phyloP scores from a whole-genome alignment of 805 yeast genomes.

The Pichia rugopelliculosa region DNA sequence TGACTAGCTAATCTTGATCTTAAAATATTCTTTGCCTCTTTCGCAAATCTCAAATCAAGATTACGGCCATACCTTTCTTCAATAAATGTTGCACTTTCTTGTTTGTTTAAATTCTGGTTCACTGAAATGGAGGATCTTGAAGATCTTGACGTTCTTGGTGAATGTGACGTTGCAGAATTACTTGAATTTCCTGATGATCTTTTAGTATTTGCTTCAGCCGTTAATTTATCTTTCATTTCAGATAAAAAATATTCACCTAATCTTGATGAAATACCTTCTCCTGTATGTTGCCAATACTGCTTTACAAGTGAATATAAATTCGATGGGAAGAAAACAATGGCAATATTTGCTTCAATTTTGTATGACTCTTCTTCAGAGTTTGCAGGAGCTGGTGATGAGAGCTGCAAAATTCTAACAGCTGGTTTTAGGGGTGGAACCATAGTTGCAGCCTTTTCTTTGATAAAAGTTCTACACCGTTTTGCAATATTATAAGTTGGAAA shows the following conservation, averaged over 20 bases:
- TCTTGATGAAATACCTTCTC: constrained; percentile 93
- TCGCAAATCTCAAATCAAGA: constrained; percentile 67
- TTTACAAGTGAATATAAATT: constrained; percentile 58
- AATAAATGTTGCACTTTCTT: constrained; percentile 58
- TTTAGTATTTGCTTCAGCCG: constrained; percentile 18
- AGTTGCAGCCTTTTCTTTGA: constrained; percentile 38
- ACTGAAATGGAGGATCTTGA: constrained; percentile 24
- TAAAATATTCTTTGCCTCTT: constrained; percentile 68
- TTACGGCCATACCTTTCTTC: constrained; percentile 91
- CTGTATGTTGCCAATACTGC: constrained; percentile 94
- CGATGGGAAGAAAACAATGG: constrained; percentile 70
- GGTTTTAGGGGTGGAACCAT: constrained; percentile 27
- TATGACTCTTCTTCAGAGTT: constrained; percentile 51
- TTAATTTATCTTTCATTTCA: constrained; percentile 41
- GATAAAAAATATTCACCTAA: constrained; percentile 76
- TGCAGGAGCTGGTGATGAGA: constrained; percentile 63
- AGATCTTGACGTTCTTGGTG: constrained; percentile 17
- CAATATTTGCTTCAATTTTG: constrained; percentile 60
- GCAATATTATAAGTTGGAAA: constrained; percentile 78
- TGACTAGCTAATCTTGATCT: constrained; percentile 68
- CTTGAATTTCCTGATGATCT: constrained; percentile 8
- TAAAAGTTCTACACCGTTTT: constrained; percentile 75
- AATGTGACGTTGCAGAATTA: constrained; percentile 14
- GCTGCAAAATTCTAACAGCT: constrained; percentile 57
- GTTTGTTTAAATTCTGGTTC: constrained; percentile 16